Evolutionary conservation across 2,329 filamentous ascomycete genomes (phyloP).

Genomic region (Aspergillus sp.): DNA sequence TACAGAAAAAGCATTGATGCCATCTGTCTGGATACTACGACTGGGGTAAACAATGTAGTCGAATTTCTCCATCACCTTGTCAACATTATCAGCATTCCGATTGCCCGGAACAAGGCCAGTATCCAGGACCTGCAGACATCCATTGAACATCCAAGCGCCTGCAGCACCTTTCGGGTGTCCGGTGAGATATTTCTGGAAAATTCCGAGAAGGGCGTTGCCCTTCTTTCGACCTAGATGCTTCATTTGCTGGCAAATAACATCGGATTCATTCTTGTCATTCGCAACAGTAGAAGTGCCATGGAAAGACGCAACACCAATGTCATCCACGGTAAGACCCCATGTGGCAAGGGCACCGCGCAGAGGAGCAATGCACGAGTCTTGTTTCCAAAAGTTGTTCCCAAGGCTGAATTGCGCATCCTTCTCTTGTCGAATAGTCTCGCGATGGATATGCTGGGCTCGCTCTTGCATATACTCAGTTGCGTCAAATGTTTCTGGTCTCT

Average conservation of each 20-base stretch:
- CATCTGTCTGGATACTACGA: constrained; percentile 93
- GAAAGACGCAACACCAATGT: constrained; percentile 93
- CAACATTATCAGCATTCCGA: constrained; percentile 96
- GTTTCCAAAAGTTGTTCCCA: constrained; percentile 99
- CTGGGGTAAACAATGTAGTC: constrained; percentile 98
- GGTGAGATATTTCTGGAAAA: constrained; percentile 99
- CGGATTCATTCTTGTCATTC: constrained; percentile 99
- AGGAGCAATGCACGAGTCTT: constrained; percentile 88
- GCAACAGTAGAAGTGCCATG: constrained; percentile 98
- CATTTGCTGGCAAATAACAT: constrained; percentile 94
- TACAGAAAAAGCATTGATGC: constrained; percentile 96
- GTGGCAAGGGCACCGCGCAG: constrained; percentile 93
- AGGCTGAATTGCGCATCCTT: constrained; percentile 90
- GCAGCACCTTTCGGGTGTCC: constrained; percentile 99
- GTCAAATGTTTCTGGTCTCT: constrained; percentile 68
- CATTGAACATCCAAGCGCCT: constrained; percentile 99
- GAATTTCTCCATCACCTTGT: constrained; percentile 94
- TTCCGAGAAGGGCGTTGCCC: constrained; percentile 92
- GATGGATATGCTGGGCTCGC: constrained; percentile 81
- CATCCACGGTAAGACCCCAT: constrained; percentile 96
- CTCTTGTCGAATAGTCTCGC: constrained; percentile 82
- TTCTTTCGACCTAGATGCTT: constrained; percentile 91
- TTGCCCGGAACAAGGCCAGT: constrained; percentile 92
- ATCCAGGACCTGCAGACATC: constrained; percentile 92
- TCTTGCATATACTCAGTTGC: constrained; percentile 84